Conservation (phyloP, 2,329 filamentous ascomycete genomes). For the Elsinoe arachidis region DNA sequence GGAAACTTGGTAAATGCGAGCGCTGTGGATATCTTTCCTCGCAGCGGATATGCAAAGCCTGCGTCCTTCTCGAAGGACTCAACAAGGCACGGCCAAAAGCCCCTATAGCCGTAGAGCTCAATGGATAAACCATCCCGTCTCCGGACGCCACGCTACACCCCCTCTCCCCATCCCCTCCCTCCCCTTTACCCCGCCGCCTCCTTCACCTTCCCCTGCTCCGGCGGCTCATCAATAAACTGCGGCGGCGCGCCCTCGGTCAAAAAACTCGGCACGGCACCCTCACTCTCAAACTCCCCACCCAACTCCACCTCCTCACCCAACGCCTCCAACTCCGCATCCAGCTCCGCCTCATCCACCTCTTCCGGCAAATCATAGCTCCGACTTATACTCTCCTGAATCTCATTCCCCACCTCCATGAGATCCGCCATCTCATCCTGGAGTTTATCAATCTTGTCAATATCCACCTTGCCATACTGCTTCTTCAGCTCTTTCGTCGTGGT, state of each 20-base stretch:
- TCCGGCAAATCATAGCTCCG: constrained; percentile 91
- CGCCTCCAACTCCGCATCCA: constrained; percentile 93
- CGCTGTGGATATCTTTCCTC: constrained; percentile 94
- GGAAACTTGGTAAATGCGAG: constrained; percentile 73
- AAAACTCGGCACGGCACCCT: constrained; percentile 60
- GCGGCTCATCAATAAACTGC: constrained; percentile 88
- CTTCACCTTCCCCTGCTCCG: constrained; percentile 68
- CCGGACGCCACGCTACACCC: constrained; percentile 6
- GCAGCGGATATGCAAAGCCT: constrained; percentile 89
- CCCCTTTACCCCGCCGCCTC: constrained; percentile 50
- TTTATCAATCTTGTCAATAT: constrained; percentile 94
- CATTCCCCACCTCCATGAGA: constrained; percentile 92
- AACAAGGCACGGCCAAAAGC: constrained; percentile 59
- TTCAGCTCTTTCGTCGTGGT: constrained; percentile 86
- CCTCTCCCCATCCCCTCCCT: neutral
- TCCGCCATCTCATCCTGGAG: constrained; percentile 99
- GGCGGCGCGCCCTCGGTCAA: constrained; percentile 70
- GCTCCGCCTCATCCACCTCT: constrained; percentile 90
- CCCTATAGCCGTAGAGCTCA: constrained; percentile 27
- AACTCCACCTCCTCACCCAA: constrained; percentile 89
- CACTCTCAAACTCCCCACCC: constrained; percentile 53
- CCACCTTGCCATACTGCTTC: constrained; percentile 93
- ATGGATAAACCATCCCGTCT: constrained; percentile 4
- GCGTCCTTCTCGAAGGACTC: constrained; percentile 75
- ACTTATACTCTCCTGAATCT: constrained; percentile 91